Evolutionary conservation across 2,329 filamentous ascomycete species (phyloP).

Genomic region (Penicillium digitatum): DNA sequence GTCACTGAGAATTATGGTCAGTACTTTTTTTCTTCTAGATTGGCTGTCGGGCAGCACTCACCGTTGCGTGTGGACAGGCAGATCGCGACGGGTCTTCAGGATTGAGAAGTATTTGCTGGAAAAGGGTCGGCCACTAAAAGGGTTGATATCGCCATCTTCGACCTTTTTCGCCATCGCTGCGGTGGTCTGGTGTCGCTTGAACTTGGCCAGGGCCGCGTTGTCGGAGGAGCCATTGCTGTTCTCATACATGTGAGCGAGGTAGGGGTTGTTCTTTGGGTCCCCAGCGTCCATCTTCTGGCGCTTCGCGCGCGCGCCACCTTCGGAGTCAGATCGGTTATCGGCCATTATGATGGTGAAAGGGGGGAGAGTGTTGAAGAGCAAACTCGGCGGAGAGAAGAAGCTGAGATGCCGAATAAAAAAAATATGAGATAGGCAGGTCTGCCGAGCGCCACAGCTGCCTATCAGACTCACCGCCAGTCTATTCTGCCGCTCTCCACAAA

Average conservation of each 20-base stretch:
- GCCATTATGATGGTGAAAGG: conserved; percentile 45
- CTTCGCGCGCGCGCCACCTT: conserved; percentile 51
- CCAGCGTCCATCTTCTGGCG: conserved; percentile 51
- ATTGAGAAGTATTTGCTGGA: conserved; percentile 87
- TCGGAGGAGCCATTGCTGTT: conserved; percentile 32
- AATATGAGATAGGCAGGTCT: conserved; percentile 33
- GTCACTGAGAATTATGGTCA: conserved; percentile 51
- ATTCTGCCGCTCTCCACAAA: conserved; percentile 33
- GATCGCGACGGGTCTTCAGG: conserved; percentile 72
- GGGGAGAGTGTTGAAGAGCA: conserved; percentile 12
- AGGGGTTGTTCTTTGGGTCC: conserved; percentile 67
- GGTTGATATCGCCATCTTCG: conserved; percentile 78
- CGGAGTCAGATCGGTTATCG: conserved; percentile 53
- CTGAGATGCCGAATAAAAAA: conserved; percentile 18
- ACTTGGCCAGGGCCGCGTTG: conserved; percentile 56
- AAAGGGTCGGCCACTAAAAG: conserved; percentile 75
- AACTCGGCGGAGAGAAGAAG: conserved; percentile 11
- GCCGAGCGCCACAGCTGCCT: conserved; percentile 28
- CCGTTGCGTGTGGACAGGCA: conserved; percentile 90
- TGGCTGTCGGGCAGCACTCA: conserved; percentile 39
- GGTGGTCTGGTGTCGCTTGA: conserved; percentile 77
- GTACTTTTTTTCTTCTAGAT: background rate
- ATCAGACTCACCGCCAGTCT: conserved; percentile 25
- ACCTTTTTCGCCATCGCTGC: conserved; percentile 66
- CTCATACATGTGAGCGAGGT: conserved; percentile 81